phyloP scores from a whole-genome alignment of 2,329 filamentous ascomycete genomes.

The Venturia oleaginea region DNA sequence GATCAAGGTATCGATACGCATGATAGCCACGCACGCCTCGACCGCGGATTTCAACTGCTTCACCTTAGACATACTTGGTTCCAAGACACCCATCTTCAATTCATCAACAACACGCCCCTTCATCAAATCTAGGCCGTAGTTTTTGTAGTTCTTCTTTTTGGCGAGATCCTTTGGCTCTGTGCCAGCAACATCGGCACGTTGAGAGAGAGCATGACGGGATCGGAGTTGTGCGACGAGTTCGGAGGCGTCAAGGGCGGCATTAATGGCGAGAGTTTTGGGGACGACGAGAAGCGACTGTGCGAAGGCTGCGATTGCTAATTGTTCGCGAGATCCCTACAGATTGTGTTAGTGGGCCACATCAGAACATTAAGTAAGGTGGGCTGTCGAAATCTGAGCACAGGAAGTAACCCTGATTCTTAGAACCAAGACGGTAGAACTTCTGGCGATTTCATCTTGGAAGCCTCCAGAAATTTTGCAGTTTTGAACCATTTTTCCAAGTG shows the following conservation, averaged over 20 bases:
- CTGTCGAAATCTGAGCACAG: not conserved
- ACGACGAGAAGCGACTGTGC: slow-evolving; percentile 89
- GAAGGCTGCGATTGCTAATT: slow-evolving; percentile 96
- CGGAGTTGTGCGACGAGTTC: slow-evolving; percentile 94
- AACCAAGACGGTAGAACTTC: not conserved
- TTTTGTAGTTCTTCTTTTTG: slow-evolving; percentile 95
- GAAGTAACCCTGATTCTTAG: not conserved
- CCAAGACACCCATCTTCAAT: slow-evolving; percentile 88
- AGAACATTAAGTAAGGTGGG: not conserved
- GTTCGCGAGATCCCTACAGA: slow-evolving; percentile 71
- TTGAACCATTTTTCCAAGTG: not conserved
- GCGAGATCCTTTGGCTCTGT: slow-evolving; percentile 85
- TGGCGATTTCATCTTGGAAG: not conserved
- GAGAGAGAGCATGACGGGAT: slow-evolving; percentile 85
- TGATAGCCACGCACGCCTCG: slow-evolving; percentile 96
- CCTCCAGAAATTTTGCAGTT: not conserved
- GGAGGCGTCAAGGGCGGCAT: slow-evolving; percentile 91
- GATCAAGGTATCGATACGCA: slow-evolving; percentile 98
- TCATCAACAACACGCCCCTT: slow-evolving; percentile 88
- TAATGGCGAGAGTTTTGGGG: slow-evolving; percentile 92
- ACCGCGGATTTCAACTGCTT: slow-evolving; percentile 97
- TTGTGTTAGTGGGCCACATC: slow-evolving; percentile 21
- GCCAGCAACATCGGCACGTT: slow-evolving; percentile 66
- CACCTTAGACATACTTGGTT: slow-evolving; percentile 97
- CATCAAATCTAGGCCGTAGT: slow-evolving; percentile 87